A percentile compares a stretch with the other conserved stretches of the same genome.
Conservation (phyloP, 257 asterid species). For the Verbena officinalis region DNA sequence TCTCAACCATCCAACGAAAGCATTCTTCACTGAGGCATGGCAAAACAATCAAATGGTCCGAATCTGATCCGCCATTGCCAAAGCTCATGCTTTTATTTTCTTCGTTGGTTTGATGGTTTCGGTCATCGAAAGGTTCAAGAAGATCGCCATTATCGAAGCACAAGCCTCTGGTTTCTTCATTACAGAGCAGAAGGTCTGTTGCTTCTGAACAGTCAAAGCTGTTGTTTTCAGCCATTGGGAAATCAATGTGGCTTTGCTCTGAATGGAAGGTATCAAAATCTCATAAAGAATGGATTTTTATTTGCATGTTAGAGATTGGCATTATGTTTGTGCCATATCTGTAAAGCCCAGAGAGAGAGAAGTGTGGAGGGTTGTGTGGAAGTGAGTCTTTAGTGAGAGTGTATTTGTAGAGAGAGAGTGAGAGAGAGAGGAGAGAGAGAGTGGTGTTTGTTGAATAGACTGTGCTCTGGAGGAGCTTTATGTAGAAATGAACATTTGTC, state of each 20-base stretch:
- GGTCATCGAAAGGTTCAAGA: conserved; percentile 25
- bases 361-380: conserved; percentile 3
- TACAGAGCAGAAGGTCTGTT: conserved; percentile 49
- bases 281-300: conserved; percentile 46
- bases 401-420: too few relatives aligned
- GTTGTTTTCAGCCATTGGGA: conserved; percentile 47
- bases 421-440: conserved; percentile 21
- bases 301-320: conserved; percentile 38
- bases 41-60: conserved; percentile 40
- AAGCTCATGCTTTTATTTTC: conserved; percentile 33
- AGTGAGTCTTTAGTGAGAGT: conserved; percentile 35
- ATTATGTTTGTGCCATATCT: conserved; percentile 36
- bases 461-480: conserved; percentile 49
- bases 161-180: conserved; percentile 43
- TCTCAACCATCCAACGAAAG: conserved; percentile 56
- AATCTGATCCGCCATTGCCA: conserved; percentile 45
- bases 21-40: conserved; percentile 51
- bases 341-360: conserved; percentile 30
- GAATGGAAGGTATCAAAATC: conserved; percentile 39
- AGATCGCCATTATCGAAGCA: conserved; percentile 51
- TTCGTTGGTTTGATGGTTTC: conserved; percentile 32
- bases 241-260: conserved; percentile 19
- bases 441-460: conserved; percentile 34
- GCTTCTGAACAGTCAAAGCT: conserved; percentile 40
- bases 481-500: conserved; percentile 52